phyloP scores from a whole-genome alignment of 108 stramenopile genomes.

The Chaetoceros tenuissimus region DNA sequence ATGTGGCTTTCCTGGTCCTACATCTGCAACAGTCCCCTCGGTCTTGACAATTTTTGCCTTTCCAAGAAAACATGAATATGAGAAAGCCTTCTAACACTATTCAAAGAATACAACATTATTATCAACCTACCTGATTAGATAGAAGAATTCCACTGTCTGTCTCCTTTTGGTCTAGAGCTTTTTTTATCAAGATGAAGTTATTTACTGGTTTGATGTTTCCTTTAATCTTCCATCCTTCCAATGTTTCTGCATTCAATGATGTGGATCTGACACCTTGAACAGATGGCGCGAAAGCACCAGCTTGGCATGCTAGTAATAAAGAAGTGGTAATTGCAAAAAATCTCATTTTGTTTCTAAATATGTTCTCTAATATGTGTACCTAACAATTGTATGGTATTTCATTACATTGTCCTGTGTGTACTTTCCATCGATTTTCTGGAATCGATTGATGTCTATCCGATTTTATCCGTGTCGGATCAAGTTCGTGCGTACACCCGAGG shows the following conservation, averaged over 20 bases:
- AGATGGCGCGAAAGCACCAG: not conserved
- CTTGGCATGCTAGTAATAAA: not conserved
- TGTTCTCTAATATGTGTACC: too few relatives aligned
- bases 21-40: slow-evolving; percentile 61
- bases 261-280: not conserved
- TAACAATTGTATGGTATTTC: too few relatives aligned
- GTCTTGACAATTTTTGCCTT: slow-evolving; percentile 77
- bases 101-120: not conserved
- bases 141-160: slow-evolving; percentile 78
- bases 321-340: not conserved
- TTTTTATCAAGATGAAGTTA: slow-evolving; percentile 76
- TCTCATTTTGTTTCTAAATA: not conserved
- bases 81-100: slow-evolving; percentile 3
- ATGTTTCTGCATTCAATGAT: not conserved
- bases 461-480: too few relatives aligned
- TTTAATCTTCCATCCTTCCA: slow-evolving; percentile 58
- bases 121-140: slow-evolving; percentile 36
- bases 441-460: too few relatives aligned
- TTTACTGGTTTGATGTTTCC: slow-evolving; percentile 58
- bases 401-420: too few relatives aligned
- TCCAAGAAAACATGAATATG: slow-evolving; percentile 9
- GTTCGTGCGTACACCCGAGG: too few relatives aligned
- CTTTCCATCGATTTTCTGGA: too few relatives aligned
- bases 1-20: slow-evolving; percentile 74
- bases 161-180: slow-evolving; percentile 44